Evolutionary conservation across 352 stramenopile genomes (phyloP).

Genomic region (Globisporangium paddicum): DNA sequence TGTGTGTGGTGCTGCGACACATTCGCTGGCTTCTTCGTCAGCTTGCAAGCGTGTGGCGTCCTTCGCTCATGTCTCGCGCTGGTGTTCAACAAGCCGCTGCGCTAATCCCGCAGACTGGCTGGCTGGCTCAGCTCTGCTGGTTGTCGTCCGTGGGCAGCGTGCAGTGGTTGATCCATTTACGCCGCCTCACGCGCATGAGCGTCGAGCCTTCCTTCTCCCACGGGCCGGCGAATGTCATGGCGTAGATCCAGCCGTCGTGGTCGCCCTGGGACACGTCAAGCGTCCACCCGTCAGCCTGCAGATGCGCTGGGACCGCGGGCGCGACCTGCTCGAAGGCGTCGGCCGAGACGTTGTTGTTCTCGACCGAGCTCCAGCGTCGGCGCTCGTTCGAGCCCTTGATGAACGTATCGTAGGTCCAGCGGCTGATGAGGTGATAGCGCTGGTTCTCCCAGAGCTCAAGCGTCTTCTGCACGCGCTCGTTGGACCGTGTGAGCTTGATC

Average conservation of each 20-base stretch:
- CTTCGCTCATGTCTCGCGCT: not conserved
- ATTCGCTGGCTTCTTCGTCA: no score
- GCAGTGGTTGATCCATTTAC: slow-evolving; percentile 82
- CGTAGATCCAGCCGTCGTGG: slow-evolving; percentile 82
- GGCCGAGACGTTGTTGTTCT: slow-evolving; percentile 57
- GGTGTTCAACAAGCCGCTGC: no score
- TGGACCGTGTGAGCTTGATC: slow-evolving; percentile 38
- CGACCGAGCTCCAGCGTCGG: slow-evolving; percentile 64
- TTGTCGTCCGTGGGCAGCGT: slow-evolving; percentile 14
- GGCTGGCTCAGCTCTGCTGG: slow-evolving; percentile 5
- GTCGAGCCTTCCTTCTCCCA: slow-evolving; percentile 75
- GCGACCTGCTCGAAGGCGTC: slow-evolving; percentile 67
- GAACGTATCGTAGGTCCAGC: slow-evolving; percentile 64
- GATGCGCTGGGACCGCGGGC: slow-evolving; percentile 41
- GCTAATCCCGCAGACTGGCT: no score
- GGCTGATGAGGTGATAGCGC: slow-evolving; percentile 71
- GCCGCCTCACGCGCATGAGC: slow-evolving; percentile 68
- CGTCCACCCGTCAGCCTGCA: slow-evolving; percentile 69
- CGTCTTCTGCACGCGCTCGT: slow-evolving; percentile 52
- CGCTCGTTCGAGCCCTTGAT: slow-evolving; percentile 55
- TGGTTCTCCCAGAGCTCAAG: slow-evolving; percentile 88
- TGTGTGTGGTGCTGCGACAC: no score
- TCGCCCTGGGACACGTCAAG: slow-evolving; percentile 74
- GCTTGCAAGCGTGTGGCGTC: not conserved
- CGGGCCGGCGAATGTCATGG: slow-evolving; percentile 61